These are phyloP conservation scores for Botrytis elliptica DNA, from an alignment of 2,329 filamentous ascomycete species.

Conservation along the genomic window DNA sequence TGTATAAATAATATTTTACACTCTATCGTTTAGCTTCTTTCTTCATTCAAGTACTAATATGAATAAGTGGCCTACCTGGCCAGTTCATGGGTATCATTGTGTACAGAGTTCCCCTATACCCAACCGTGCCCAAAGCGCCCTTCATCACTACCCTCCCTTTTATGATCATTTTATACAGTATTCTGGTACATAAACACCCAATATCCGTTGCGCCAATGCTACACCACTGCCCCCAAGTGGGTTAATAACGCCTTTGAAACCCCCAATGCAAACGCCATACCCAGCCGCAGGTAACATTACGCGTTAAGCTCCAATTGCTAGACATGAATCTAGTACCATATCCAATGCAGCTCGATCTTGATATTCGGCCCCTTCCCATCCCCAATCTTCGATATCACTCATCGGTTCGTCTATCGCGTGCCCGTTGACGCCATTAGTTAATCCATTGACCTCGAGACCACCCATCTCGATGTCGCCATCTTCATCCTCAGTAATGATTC, in stretches of 20 bases:
- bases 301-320: conserved; percentile 35
- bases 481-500: conserved; percentile 37
- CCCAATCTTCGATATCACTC: conserved; percentile 61
- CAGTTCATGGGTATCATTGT: conserved; percentile 34
- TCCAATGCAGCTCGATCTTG: conserved; percentile 55
- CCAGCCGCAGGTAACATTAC: conserved; percentile 23
- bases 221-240: conserved; percentile 9
- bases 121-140: conserved; percentile 27
- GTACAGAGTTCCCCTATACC: conserved; percentile 25
- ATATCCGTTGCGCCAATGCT: conserved; percentile 27
- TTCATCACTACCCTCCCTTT: conserved; percentile 22
- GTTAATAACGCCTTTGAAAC: conserved; percentile 24
- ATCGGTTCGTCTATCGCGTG: conserved; percentile 47
- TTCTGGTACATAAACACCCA: conserved; percentile 25
- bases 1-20: background rate
- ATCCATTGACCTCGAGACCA: conserved; percentile 42
- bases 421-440: conserved; percentile 30
- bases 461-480: conserved; percentile 41
- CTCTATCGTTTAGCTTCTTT: background rate
- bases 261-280: conserved; percentile 25
- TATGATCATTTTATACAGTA: conserved; percentile 29
- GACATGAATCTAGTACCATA: conserved; percentile 47
- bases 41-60: background rate
- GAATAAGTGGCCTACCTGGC: conserved; percentile 4
- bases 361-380: conserved; percentile 60